These are phyloP conservation scores for Dipteronia dyeriana DNA, from an alignment of 345 rosid species.

Conservation along the genomic window DNA sequence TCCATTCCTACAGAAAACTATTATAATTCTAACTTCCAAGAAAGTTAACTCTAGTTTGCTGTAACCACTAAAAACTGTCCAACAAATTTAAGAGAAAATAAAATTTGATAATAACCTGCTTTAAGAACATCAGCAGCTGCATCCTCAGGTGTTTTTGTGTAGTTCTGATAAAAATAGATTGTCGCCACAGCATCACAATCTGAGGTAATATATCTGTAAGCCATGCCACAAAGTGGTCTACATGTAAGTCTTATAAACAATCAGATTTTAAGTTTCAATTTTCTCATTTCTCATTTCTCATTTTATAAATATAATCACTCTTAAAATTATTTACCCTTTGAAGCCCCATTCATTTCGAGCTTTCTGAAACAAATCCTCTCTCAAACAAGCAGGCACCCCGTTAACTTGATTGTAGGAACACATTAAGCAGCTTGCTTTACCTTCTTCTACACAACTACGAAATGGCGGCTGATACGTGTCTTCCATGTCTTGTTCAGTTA, in stretches of 20 bases:
- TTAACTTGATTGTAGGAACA: conserved; percentile 87
- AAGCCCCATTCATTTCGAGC: conserved; percentile 87
- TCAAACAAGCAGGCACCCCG: conserved; percentile 90
- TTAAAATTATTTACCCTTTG: conserved; percentile 50
- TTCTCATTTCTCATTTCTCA: background rate
- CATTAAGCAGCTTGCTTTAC: conserved; percentile 95
- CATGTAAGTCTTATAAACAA: background rate
- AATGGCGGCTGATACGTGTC: conserved; percentile 90
- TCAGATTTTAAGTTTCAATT: conserved; percentile 9
- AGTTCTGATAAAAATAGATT: conserved; percentile 69
- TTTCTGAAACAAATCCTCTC: conserved; percentile 57
- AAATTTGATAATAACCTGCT: conserved; percentile 57
- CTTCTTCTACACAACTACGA: conserved; percentile 67
- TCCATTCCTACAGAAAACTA: conserved; percentile 64
- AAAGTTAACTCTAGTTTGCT: background rate
- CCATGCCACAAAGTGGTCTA: conserved; percentile 8
- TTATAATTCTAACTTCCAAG: background rate
- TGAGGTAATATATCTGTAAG: conserved; percentile 76
- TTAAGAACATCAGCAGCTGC: conserved; percentile 79
- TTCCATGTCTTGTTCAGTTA: conserved; percentile 79
- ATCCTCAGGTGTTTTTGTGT: conserved; percentile 60
- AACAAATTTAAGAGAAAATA: background rate
- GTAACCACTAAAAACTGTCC: background rate
- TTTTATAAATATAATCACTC: background rate
- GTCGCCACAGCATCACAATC: conserved; percentile 99